Evolutionary conservation across 352 stramenopile species (phyloP), one percentile per base, ranked within the genome.

Genomic region (Phytophthora citrophthora): DNA sequence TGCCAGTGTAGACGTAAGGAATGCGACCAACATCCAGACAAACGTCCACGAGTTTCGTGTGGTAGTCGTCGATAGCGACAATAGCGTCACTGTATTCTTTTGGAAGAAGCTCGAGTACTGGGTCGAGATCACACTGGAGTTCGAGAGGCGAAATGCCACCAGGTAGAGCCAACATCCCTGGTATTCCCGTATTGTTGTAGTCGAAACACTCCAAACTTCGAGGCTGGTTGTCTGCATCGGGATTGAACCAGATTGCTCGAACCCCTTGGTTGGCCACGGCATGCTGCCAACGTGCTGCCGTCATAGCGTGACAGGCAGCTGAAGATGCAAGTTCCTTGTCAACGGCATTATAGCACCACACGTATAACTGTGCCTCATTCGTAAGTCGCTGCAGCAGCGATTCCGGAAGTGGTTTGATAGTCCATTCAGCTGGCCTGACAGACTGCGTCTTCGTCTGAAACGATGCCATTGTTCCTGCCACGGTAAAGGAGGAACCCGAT

Each of bases 41-140:
- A 2, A 88, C 45, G 11, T 86, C 74, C 0, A 83, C 61, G 2
- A 90, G 64, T 45, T 47, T 40, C 10, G 53, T 47, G 2, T 47
- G 39, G 31, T 70, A 74, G 6, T 67, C 36, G 29, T 65, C 50
- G 15, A 82, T 65, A 0, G 5, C 39, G 6, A 39, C 31, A 32
- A 83, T 65, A 10, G 68, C 59, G 10, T 18, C 34, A 18, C 10
- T 5, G 5, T 41, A 41, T 8, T 15, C 4, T 2, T 4, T 13
- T 41, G 34, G 34, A 20, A 41, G 34, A 16, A 88, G 51, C 0
- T 62, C 15, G 0, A 84, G 65, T 11, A 87, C 51, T 3, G 73
- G 44, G 0, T 79, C 63, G 0, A 88, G 39, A 1, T 85, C 70
- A 16, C 73, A 82, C 11, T 83, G 38, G 29, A 82, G 48, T 20